A percentile compares a stretch with the other conserved stretches of the same genome.
Evolutionary conservation across 805 yeast species (phyloP).

Genomic region (Vanderwaltozyma verrucispora): DNA sequence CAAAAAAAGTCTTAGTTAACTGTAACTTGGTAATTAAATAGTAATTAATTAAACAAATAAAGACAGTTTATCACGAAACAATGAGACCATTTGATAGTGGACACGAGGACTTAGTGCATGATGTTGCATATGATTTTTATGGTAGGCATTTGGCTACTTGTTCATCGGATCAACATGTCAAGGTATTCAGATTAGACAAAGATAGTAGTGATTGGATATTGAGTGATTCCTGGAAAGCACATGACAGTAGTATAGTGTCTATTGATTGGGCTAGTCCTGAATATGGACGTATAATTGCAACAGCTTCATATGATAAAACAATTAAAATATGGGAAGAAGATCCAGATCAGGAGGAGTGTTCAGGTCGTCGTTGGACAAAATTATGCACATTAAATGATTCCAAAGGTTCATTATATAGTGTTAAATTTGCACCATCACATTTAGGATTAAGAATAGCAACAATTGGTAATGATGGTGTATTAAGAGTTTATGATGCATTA

Average conservation of each 20-base stretch:
- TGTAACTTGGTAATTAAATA: no score
- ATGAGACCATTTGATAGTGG: slow-evolving; percentile 77
- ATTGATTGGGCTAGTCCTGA: slow-evolving; percentile 94
- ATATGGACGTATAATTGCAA: slow-evolving; percentile 75
- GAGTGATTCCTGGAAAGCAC: slow-evolving; percentile 91
- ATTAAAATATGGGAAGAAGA: slow-evolving; percentile 88
- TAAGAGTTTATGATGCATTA: slow-evolving; percentile 75
- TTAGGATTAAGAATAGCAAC: slow-evolving; percentile 74
- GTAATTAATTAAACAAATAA: no score
- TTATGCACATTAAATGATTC: slow-evolving; percentile 75
- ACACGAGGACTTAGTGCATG: slow-evolving; percentile 88
- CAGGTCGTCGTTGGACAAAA: slow-evolving; percentile 78
- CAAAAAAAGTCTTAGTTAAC: no score
- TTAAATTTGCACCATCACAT: slow-evolving; percentile 82
- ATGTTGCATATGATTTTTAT: slow-evolving; percentile 83
- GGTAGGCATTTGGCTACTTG: slow-evolving; percentile 91
- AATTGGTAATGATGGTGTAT: slow-evolving; percentile 80
- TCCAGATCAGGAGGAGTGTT: slow-evolving; percentile 59
- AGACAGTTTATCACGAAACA: no score
- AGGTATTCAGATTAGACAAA: slow-evolving; percentile 70
- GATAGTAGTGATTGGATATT: slow-evolving; percentile 66
- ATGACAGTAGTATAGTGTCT: slow-evolving; percentile 75
- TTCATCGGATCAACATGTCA: slow-evolving; percentile 88
- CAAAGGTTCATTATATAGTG: slow-evolving; percentile 80
- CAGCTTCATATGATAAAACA: slow-evolving; percentile 84